A percentile compares a stretch with the other conserved stretches of the same genome.
phyloP scores from a whole-genome alignment of 805 yeast species.

The Monosporozyma servazzii region DNA sequence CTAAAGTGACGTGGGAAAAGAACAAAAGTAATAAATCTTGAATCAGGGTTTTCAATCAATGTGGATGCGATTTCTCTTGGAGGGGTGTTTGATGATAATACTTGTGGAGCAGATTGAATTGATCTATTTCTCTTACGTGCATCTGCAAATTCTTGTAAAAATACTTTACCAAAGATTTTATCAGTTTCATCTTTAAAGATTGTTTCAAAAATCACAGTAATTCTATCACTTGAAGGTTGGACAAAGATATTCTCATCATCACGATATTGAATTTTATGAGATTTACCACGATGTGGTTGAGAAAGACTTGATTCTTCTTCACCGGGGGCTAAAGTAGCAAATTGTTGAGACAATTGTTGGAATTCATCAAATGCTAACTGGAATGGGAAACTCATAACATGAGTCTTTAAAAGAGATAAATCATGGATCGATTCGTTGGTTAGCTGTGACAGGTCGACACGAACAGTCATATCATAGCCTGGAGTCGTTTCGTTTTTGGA shows the following conservation, averaged over 20 bases:
- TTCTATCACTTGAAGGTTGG: slow-evolving; percentile 89
- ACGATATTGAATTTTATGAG: slow-evolving; percentile 61
- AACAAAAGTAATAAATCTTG: slow-evolving; percentile 52
- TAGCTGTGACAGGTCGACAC: not conserved
- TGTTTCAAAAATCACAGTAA: slow-evolving; percentile 91
- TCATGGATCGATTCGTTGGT: slow-evolving; percentile 35
- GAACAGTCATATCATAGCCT: slow-evolving; percentile 4
- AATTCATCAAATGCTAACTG: slow-evolving; percentile 76
- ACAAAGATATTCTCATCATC: slow-evolving; percentile 88
- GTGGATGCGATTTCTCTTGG: slow-evolving; percentile 64
- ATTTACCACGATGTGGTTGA: slow-evolving; percentile 20
- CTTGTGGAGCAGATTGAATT: slow-evolving; percentile 98
- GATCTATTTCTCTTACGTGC: slow-evolving; percentile 89
- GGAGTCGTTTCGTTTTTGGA: not conserved
- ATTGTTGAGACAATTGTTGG: slow-evolving; percentile 44
- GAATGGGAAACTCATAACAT: slow-evolving; percentile 88
- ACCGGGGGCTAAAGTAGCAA: not conserved
- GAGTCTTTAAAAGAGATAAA: slow-evolving; percentile 70
- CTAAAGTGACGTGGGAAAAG: slow-evolving; percentile 84
- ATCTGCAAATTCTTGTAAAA: slow-evolving; percentile 88
- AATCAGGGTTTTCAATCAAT: slow-evolving; percentile 32
- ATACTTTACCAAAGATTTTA: slow-evolving; percentile 80
- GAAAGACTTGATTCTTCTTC: not conserved
- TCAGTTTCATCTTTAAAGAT: slow-evolving; percentile 95
- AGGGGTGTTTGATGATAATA: slow-evolving; percentile 85